Conservation (phyloP, 2,329 filamentous ascomycete genomes). For the Scedosporium aurantiacum region DNA sequence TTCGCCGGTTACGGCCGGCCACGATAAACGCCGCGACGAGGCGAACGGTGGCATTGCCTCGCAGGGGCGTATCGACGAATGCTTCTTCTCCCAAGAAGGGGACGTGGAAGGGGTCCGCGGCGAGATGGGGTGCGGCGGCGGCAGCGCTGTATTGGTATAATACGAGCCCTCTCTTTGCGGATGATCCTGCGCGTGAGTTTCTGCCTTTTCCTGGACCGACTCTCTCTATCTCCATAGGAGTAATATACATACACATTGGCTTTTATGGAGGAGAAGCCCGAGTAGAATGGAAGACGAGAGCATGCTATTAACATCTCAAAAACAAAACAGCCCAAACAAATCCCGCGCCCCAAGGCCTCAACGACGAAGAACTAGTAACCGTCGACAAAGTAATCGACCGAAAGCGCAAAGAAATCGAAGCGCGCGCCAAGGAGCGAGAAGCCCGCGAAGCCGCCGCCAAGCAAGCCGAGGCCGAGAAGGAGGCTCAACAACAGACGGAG, state of each 20-base stretch:
- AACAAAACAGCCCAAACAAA: slow-evolving; percentile 2
- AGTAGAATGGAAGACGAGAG: not conserved
- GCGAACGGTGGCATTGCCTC: not conserved
- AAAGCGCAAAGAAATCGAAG: slow-evolving; percentile 41
- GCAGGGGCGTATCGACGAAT: not conserved
- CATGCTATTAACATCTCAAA: not conserved
- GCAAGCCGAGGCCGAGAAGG: slow-evolving; percentile 14
- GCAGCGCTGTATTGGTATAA: slow-evolving; percentile 88
- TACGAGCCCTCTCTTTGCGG: slow-evolving; percentile 77
- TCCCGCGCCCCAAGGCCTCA: slow-evolving; percentile 38
- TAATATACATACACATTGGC: not conserved
- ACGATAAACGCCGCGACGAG: not conserved
- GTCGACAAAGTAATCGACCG: slow-evolving; percentile 57
- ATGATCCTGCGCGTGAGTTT: slow-evolving; percentile 57
- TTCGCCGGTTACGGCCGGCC: slow-evolving; percentile 9
- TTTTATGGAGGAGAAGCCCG: too few species aligned
- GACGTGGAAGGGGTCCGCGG: slow-evolving; percentile 68
- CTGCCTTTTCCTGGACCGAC: not conserved
- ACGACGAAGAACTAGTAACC: slow-evolving; percentile 48
- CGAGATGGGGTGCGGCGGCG: slow-evolving; percentile 65
- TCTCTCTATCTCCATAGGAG: slow-evolving; percentile 1
- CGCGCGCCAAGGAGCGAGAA: slow-evolving; percentile 18
- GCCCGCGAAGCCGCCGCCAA: slow-evolving; percentile 4
- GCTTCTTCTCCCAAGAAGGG: slow-evolving; percentile 52
- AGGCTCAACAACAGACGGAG: slow-evolving; percentile 16